Evolutionary conservation across 371 early-diverging fungal species (phyloP), one percentile per base, ranked within the genome.

Genomic region (Entomophthora muscae): DNA sequence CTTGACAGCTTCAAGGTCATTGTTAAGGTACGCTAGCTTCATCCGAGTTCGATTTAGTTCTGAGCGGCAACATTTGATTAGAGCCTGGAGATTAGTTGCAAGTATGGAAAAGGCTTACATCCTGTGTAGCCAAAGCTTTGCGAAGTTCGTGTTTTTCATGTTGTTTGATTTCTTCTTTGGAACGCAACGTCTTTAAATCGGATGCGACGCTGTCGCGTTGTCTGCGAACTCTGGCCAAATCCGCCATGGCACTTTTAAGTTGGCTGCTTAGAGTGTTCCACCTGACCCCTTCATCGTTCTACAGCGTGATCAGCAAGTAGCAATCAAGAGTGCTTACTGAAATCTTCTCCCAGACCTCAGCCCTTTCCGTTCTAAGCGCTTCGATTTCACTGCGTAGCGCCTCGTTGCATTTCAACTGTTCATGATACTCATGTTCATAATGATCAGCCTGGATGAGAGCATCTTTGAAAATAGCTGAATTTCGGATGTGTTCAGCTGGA

Each of bases 41-140:
- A 81, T 76, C 66, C 83, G 76, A 13, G 89, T 72, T n/a, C 88
- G 76, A 57, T 77, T 79, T 52, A 86, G 73, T 56, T 85, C 83
- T 1, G 79, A 73, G 32, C 81, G 80, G 27, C 85, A 70, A 3
- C 78, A 75, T 22, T 70, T 71, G 63, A 89, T 86, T 42, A 83
- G 76, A 64, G 83, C 82, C 74, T 78, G 63, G 53, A 7, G 27
- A 27, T 32, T 27, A 24, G n/a, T n/a, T n/a, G n/a, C n/a, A n/a
- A 26, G 10, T 21, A 55, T 55, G 21, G 26, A 55, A 5, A 24
- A 55, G 10, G 21, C 21, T 10, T 26, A 55, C 55, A 3, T 55
- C 28, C 21, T 55, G 55, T 5, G 5, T 42, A 17, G 42, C 5
- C 42, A 42, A 10, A 17, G 42, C 42, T 42, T 42, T 42, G 17